Evolutionary conservation across 768 basidiomycete genomes (phyloP).

Genomic region (Xerocomellus chrysenteron): DNA sequence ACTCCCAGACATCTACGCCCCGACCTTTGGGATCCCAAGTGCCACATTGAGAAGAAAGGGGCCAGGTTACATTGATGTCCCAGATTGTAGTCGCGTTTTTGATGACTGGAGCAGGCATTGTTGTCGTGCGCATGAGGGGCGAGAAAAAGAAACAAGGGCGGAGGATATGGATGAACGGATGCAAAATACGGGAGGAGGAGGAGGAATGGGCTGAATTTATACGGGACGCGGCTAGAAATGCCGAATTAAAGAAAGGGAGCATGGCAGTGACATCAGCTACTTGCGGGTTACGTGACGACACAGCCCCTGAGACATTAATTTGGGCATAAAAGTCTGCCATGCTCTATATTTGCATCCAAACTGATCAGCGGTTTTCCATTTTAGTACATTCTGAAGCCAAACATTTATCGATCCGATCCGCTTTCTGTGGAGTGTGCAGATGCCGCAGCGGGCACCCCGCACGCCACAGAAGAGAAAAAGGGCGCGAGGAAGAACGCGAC

Average conservation of each 20-base stretch:
- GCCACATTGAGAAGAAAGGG: slow-evolving; percentile 63
- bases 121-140: slow-evolving; percentile 20
- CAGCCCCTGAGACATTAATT: slow-evolving; percentile 29
- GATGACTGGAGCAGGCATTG: slow-evolving; percentile 39
- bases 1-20: slow-evolving; percentile 77
- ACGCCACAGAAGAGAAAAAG: slow-evolving; percentile 21
- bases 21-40: slow-evolving; percentile 67
- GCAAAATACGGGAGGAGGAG: slow-evolving; percentile 2
- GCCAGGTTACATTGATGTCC: slow-evolving; percentile 68
- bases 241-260: slow-evolving; percentile 30
- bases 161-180: slow-evolving; percentile 3
- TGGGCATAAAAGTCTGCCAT: slow-evolving; percentile 3
- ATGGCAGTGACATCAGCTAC: slow-evolving; percentile 35
- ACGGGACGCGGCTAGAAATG: slow-evolving; percentile 21
- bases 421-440: not conserved
- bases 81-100: slow-evolving; percentile 68
- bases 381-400: slow-evolving; percentile 1
- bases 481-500: not conserved
- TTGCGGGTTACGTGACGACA: slow-evolving; percentile 23
- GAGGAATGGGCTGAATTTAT: slow-evolving; percentile 28
- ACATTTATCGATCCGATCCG: slow-evolving; percentile 22
- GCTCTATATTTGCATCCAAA: slow-evolving; percentile 14
- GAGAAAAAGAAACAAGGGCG: not conserved
- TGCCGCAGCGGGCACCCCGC: slow-evolving; percentile 3
- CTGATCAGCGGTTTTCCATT: not conserved